Conservation (phyloP, 345 rosid species). For the Salix koriyanagi region DNA sequence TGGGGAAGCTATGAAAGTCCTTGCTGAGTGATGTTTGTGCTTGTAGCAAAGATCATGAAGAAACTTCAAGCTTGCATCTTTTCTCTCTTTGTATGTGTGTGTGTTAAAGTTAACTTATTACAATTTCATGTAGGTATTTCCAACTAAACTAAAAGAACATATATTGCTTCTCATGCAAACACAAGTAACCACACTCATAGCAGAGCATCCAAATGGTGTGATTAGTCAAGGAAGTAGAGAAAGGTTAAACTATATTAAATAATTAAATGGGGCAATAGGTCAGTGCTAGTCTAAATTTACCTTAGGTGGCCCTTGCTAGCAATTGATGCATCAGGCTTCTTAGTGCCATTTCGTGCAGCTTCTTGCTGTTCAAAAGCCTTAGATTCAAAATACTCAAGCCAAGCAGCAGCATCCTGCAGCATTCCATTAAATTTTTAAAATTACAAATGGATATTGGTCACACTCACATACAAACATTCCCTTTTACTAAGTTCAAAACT, state of each 20-base stretch:
- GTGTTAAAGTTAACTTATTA: background rate
- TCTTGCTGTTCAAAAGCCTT: conserved; percentile 98
- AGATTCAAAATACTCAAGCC: conserved; percentile 98
- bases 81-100: background rate
- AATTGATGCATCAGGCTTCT: conserved; percentile 95
- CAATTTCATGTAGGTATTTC: background rate
- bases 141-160: background rate
- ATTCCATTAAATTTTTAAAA: conserved; percentile 20
- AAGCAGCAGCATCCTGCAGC: conserved; percentile 96
- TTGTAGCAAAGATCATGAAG: background rate
- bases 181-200: background rate
- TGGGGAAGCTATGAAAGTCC: background rate
- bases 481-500: background rate
- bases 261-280: background rate
- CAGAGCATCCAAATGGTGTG: background rate
- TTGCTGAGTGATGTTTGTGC: background rate
- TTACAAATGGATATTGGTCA: background rate
- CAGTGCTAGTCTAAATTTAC: conserved; percentile 34
- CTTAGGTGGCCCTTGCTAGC: conserved; percentile 99
- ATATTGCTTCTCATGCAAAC: background rate
- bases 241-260: background rate
- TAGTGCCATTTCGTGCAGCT: conserved; percentile 94
- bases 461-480: background rate
- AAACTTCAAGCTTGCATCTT: background rate
- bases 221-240: background rate